A percentile compares a stretch with the other conserved stretches of the same genome.
Evolutionary conservation across 2,329 filamentous ascomycete genomes (phyloP).

Genomic region (Hymenoscyphus occultus): DNA sequence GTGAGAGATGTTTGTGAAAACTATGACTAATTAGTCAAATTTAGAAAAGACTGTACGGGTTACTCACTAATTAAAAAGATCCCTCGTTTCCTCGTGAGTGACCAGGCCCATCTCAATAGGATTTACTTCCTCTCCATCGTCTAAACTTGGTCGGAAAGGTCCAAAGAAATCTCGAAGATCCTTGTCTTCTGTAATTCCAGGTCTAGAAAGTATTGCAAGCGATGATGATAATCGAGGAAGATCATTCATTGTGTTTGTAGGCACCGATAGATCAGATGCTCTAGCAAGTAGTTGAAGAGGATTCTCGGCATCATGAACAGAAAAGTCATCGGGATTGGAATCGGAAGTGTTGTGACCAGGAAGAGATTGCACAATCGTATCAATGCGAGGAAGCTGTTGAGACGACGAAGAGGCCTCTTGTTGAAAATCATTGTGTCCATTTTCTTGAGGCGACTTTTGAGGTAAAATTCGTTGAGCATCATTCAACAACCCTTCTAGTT

Average conservation of each 20-base stretch:
- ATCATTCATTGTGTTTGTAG: constrained; percentile 16
- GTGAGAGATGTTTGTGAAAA: constrained; percentile 67
- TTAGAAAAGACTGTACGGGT: background rate
- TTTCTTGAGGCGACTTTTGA: constrained; percentile 24
- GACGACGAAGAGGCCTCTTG: constrained; percentile 9
- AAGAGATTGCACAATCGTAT: background rate
- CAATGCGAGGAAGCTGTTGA: background rate
- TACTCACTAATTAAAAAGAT: constrained; percentile 61
- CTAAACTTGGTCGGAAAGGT: constrained; percentile 59
- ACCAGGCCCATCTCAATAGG: constrained; percentile 69
- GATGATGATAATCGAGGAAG: constrained; percentile 6
- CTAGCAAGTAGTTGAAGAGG: constrained; percentile 70
- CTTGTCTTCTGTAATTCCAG: constrained; percentile 38
- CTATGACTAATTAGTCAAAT: constrained; percentile 39
- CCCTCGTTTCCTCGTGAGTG: constrained; percentile 60
- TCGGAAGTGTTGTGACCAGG: background rate
- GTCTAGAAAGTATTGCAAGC: constrained; percentile 17
- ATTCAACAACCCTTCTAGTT: constrained; percentile 49
- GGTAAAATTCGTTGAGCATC: constrained; percentile 44
- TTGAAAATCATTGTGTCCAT: background rate
- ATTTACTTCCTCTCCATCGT: constrained; percentile 62
- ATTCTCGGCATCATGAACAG: constrained; percentile 72
- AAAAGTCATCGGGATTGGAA: constrained; percentile 47
- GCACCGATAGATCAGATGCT: constrained; percentile 58
- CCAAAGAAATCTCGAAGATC: constrained; percentile 65